A percentile compares a stretch with the other conserved stretches of the same genome.
These are phyloP conservation scores for Lodderomyces elongisporus DNA, from an alignment of 1,139 yeast species.

Conservation along the genomic window DNA sequence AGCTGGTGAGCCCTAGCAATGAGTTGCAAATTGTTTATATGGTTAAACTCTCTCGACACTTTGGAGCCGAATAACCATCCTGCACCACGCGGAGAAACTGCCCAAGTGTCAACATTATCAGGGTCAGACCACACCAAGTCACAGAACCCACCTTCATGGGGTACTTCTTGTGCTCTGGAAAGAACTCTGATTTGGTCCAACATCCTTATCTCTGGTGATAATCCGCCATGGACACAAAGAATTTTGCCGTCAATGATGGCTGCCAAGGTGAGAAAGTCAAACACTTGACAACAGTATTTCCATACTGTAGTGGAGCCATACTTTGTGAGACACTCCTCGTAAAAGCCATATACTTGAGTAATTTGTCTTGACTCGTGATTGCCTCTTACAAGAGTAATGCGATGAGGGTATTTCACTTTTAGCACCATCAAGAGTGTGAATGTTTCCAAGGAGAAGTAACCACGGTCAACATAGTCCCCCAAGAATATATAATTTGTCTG, in stretches of 20 bases:
- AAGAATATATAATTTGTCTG: constrained; percentile 67
- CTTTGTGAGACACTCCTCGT: constrained; percentile 84
- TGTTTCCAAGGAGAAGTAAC: constrained; percentile 89
- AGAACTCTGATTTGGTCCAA: constrained; percentile 91
- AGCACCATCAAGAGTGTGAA: constrained; percentile 88
- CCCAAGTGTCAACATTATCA: constrained; percentile 97
- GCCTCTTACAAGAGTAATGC: constrained; percentile 86
- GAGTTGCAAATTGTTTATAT: constrained; percentile 77
- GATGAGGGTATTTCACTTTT: constrained; percentile 80
- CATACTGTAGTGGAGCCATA: constrained; percentile 96
- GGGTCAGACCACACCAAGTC: constrained; percentile 98
- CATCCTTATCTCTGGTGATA: constrained; percentile 97
- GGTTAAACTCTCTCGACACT: constrained; percentile 91
- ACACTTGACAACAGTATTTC: constrained; percentile 96
- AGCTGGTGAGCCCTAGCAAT: constrained; percentile 97
- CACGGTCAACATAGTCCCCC: constrained; percentile 97
- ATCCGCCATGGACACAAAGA: constrained; percentile 92
- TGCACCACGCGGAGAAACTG: constrained; percentile 97
- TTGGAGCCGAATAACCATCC: constrained; percentile 96
- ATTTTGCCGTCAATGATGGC: constrained; percentile 94
- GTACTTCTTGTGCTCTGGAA: constrained; percentile 97
- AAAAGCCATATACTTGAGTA: constrained; percentile 92
- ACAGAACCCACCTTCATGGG: constrained; percentile 98
- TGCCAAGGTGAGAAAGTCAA: constrained; percentile 86
- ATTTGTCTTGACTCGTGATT: constrained; percentile 94